Base-by-base conservation (phyloP, 2,329 filamentous ascomycete species). In the Curvularia verruculosa region DNA sequence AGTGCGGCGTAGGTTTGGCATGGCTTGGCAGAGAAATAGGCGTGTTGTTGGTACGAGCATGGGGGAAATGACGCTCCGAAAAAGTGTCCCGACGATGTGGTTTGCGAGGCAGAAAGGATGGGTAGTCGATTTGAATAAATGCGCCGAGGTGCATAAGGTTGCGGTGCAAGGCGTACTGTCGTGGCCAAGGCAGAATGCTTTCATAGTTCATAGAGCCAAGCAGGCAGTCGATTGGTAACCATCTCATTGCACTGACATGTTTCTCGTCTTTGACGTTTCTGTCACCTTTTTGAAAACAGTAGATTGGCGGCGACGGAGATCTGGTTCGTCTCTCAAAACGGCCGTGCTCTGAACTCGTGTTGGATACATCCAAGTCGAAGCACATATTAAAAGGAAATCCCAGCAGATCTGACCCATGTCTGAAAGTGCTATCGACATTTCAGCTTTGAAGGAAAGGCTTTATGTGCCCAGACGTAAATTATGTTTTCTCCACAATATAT, bases 1-100 rank as follows among this genome's bases (percentile, higher is more conserved):
- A 21, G 45, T 45, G 36, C 44, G 45, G 51, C 44, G 51, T 29
- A 36, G 28, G 21, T 49, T 41, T 41, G 9, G n/a, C 24, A 3
- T 4, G 12, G 9, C 26, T 28, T 46, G n/a, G 43, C 9, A 41
- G 39, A 18, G 21, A 41, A n/a, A 19, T 9, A n/a, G 10, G 43
- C n/a, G 24, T 5, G n/a, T 18, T 45, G 39, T 21, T 21, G 18
- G 12, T 21, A 21, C 39, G 23, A 10, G 43, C 26, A 7, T 10
- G 26, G 9, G n/a, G 24, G n/a, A 46, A 31, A 31, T 46, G 43
- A 46, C 31, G 26, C 21, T 12, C 37, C 21, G 19, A 15, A 8
- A 9, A 13, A 23, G 39, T 7, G 21, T 41, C 21, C 39, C 18
- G 21, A 18, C 18, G 26, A n/a, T 8, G n/a, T 31, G 43, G 26